Percentiles rank a stretch among this genome's conserved stretches.
phyloP scores from a whole-genome alignment of 805 yeast genomes.

The Yueomyces sinensis region DNA sequence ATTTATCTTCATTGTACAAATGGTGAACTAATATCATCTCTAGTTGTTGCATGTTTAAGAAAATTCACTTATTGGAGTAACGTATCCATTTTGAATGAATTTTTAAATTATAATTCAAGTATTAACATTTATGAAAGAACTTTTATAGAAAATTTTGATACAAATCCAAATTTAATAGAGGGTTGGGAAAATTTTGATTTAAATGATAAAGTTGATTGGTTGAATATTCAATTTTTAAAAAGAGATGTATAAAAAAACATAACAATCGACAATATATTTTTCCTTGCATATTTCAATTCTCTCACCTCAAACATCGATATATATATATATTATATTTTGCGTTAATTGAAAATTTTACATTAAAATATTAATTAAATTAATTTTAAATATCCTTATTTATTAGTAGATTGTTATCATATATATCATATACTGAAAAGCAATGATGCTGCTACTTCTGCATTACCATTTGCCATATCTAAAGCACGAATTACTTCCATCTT shows the following conservation, averaged over 20 bases:
- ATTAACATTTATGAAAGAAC: constrained; percentile 71
- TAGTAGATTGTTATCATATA: too few relatives aligned
- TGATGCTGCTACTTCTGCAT: constrained; percentile 79
- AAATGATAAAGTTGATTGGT: constrained; percentile 24
- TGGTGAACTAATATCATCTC: constrained; percentile 67
- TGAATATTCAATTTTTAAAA: constrained; percentile 4
- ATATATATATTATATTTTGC: too few relatives aligned
- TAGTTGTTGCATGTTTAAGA: constrained; percentile 76
- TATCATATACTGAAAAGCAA: constrained; percentile 33
- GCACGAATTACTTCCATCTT: constrained; percentile 53
- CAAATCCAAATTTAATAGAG: constrained; percentile 37
- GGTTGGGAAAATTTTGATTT: constrained; percentile 21
- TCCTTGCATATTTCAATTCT: too few relatives aligned
- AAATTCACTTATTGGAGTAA: constrained; percentile 80
- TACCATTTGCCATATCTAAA: constrained; percentile 53
- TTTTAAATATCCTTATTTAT: too few relatives aligned
- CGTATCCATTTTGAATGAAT: constrained; percentile 78
- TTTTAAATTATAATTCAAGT: constrained; percentile 59
- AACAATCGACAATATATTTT: neutral
- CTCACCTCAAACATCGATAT: too few relatives aligned
- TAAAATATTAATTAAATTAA: too few relatives aligned
- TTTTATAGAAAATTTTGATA: constrained; percentile 70
- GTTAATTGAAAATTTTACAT: too few relatives aligned
- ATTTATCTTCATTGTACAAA: constrained; percentile 76
- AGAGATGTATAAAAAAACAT: neutral